Conservation (phyloP, 352 stramenopile genomes). For the Elongisporangium undulatum region DNA sequence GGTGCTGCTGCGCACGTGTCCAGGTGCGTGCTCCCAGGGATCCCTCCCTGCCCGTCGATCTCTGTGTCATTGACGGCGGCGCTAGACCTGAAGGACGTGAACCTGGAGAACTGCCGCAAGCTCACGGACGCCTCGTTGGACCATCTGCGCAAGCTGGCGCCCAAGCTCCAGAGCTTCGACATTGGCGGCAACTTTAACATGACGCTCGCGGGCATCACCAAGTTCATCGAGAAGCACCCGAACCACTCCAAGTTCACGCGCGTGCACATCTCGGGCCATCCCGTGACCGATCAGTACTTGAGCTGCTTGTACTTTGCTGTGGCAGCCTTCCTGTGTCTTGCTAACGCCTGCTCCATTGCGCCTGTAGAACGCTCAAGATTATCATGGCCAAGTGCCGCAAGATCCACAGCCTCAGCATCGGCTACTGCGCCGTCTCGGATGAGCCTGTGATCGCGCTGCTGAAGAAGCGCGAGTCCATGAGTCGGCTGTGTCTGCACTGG, state of each 20-base stretch:
- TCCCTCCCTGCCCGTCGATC: too few species aligned
- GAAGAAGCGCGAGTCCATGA: conserved; percentile 79
- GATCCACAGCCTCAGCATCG: conserved; percentile 81
- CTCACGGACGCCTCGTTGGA: conserved; percentile 76
- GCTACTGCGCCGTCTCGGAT: conserved; percentile 84
- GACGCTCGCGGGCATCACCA: conserved; percentile 81
- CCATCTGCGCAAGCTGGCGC: conserved; percentile 69
- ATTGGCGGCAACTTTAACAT: conserved; percentile 89
- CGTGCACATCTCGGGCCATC: conserved; percentile 81
- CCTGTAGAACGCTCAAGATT: conserved; percentile 66
- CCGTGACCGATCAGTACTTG: conserved; percentile 76
- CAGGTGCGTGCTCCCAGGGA: conserved; percentile 44
- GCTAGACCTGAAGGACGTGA: conserved; percentile 85
- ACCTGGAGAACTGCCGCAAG: conserved; percentile 89
- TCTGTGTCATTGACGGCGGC: background rate
- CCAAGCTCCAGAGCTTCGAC: conserved; percentile 85
- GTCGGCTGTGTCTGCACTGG: conserved; percentile 78
- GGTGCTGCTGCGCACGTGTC: conserved; percentile 71
- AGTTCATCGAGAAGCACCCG: conserved; percentile 86
- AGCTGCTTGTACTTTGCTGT: background rate
- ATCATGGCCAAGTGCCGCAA: conserved; percentile 90
- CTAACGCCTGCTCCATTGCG: conserved; percentile 1
- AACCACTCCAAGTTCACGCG: conserved; percentile 88
- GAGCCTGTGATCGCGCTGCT: conserved; percentile 82
- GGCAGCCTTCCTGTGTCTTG: background rate